Conservation (phyloP, 2,329 filamentous ascomycete genomes). For the Calonectria leucothoes region DNA sequence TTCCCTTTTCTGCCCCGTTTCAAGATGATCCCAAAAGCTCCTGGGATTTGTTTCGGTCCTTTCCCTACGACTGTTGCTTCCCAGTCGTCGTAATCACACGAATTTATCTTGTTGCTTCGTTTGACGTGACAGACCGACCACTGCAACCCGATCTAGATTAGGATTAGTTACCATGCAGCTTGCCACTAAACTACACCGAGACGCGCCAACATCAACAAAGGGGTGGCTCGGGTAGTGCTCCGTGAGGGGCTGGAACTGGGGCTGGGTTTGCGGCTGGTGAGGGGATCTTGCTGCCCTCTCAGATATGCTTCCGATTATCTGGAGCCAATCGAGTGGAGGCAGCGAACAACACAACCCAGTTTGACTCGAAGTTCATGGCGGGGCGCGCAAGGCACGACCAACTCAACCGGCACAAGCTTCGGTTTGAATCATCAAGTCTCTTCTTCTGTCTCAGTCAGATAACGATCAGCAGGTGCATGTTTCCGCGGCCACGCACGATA, state of each 20-base stretch:
- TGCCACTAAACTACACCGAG: conserved; percentile 6
- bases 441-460: neutral
- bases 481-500: neutral
- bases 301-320: conserved; percentile 14
- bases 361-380: neutral
- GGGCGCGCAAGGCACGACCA: neutral
- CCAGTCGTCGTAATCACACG: neutral
- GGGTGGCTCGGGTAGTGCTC: neutral
- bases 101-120: neutral
- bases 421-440: neutral
- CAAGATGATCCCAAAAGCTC: neutral
- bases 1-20: neutral
- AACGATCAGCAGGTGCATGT: neutral
- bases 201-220: neutral
- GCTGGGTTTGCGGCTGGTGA: conserved; percentile 5
- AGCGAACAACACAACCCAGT: neutral
- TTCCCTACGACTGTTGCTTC: neutral
- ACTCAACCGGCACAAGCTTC: neutral
- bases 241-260: conserved; percentile 11
- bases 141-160: neutral
- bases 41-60: neutral
- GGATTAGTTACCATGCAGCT: conserved; percentile 11
- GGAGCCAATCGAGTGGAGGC: conserved; percentile 1
- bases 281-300: neutral
- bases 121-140: neutral